Conservation (phyloP, 108 stramenopile species). For the Skeletonema grethae region DNA sequence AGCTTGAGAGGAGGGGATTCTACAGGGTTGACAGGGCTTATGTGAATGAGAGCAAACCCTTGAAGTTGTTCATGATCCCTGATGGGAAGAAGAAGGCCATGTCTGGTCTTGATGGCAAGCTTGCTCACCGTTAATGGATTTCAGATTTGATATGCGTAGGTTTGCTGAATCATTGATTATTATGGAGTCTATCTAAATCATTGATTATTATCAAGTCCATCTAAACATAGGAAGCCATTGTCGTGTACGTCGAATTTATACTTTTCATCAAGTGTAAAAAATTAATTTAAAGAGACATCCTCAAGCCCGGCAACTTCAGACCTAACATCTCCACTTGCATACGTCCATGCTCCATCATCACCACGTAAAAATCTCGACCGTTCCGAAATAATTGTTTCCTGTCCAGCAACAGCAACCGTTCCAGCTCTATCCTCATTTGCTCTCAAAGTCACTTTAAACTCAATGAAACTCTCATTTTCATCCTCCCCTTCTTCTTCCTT, state of each 20-base stretch:
- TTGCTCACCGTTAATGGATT: constrained; percentile 82
- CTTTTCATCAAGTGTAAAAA: no score
- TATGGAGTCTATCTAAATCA: neutral
- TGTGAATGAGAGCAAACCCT: constrained; percentile 81
- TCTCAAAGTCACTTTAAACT: constrained; percentile 60
- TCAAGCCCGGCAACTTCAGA: constrained; percentile 63
- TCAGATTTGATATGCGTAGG: constrained; percentile 3
- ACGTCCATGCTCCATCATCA: constrained; percentile 54
- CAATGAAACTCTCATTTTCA: constrained; percentile 59
- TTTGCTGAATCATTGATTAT: neutral
- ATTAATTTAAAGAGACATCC: constrained; percentile 38
- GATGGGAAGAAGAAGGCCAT: constrained; percentile 97
- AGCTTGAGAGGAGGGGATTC: constrained; percentile 97
- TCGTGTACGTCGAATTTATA: no score
- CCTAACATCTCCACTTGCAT: constrained; percentile 70
- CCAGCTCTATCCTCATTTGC: constrained; percentile 17
- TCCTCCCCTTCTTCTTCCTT: constrained; percentile 39
- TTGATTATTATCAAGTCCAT: no score
- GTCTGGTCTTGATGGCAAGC: constrained; percentile 86
- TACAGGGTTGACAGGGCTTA: constrained; percentile 92
- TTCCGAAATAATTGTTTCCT: constrained; percentile 65
- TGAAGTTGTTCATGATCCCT: constrained; percentile 94
- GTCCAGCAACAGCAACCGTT: constrained; percentile 37
- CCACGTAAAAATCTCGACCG: constrained; percentile 57
- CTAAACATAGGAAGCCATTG: neutral